Conservation (phyloP, 768 basidiomycete species). For the Paxillus rubicundulus region DNA sequence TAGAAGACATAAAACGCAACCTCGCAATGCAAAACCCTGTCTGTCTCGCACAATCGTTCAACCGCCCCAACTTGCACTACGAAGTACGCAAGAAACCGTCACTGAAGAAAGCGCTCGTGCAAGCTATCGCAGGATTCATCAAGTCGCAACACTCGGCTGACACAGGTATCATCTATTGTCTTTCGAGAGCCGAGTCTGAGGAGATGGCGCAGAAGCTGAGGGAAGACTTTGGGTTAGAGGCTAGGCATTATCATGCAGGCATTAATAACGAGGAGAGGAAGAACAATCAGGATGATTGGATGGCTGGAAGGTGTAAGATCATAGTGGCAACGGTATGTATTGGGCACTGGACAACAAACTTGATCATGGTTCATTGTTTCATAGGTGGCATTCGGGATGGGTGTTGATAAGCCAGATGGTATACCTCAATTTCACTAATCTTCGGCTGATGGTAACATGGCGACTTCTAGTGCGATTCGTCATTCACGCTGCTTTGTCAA, state of each 20-base stretch:
- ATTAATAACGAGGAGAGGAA: conserved; percentile 64
- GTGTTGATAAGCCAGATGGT: conserved; percentile 87
- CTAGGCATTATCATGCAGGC: conserved; percentile 84
- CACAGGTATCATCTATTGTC: conserved; percentile 86
- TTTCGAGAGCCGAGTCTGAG: conserved; percentile 73
- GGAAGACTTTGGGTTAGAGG: conserved; percentile 54
- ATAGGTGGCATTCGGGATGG: conserved; percentile 97
- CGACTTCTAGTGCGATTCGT: conserved; percentile 75
- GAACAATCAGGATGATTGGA: conserved; percentile 69
- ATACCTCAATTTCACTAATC: conserved; percentile 12
- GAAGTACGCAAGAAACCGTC: conserved; percentile 50
- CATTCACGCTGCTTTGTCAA: conserved; percentile 82
- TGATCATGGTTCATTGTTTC: conserved; percentile 1
- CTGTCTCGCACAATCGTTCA: conserved; percentile 78
- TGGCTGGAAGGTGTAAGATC: conserved; percentile 63
- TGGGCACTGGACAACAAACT: neutral
- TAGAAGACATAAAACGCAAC: conserved; percentile 73
- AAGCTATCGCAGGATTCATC: conserved; percentile 73
- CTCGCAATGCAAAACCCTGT: conserved; percentile 61
- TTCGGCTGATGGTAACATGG: neutral
- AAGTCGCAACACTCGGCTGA: conserved; percentile 50
- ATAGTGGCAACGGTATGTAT: conserved; percentile 86
- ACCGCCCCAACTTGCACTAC: conserved; percentile 89
- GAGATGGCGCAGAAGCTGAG: conserved; percentile 68
- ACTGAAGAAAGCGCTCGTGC: conserved; percentile 41